Conservation (phyloP, 345 rosid genomes). For the Orychophragmus violaceus region DNA sequence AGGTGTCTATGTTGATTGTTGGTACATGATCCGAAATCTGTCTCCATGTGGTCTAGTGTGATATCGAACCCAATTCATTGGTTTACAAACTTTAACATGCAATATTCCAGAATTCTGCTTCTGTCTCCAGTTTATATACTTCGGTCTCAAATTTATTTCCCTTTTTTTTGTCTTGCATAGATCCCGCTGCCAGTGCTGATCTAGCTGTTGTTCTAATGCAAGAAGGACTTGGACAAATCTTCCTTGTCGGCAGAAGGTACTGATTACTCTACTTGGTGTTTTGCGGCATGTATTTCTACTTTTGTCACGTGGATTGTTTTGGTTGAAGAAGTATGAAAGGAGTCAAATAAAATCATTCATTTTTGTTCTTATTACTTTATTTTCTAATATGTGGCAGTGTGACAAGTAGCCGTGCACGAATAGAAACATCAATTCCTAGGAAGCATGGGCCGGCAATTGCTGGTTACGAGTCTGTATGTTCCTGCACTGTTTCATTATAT, state of each 20-base stretch:
- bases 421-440: conserved; percentile 93
- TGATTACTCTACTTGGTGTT: conserved; percentile 6
- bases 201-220: conserved; percentile 90
- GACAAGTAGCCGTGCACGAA: conserved; percentile 73
- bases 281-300: not conserved
- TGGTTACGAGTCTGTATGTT: conserved; percentile 69
- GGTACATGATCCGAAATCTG: not conserved
- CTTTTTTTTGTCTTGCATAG: conserved; percentile 36
- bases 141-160: not conserved
- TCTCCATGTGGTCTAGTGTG: not conserved
- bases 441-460: conserved; percentile 99
- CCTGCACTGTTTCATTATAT: not conserved
- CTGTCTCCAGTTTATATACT: not conserved
- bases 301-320: not conserved
- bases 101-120: not conserved
- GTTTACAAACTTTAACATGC: not conserved
- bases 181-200: conserved; percentile 93
- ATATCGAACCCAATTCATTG: not conserved
- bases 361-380: not conserved
- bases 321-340: not conserved
- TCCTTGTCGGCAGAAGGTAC: conserved; percentile 93
- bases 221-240: conserved; percentile 84
- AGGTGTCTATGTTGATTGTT: not conserved
- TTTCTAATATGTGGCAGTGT: conserved; percentile 41
- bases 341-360: not conserved